phyloP scores from a whole-genome alignment of 345 rosid species.

The Noccaea caerulescens region DNA sequence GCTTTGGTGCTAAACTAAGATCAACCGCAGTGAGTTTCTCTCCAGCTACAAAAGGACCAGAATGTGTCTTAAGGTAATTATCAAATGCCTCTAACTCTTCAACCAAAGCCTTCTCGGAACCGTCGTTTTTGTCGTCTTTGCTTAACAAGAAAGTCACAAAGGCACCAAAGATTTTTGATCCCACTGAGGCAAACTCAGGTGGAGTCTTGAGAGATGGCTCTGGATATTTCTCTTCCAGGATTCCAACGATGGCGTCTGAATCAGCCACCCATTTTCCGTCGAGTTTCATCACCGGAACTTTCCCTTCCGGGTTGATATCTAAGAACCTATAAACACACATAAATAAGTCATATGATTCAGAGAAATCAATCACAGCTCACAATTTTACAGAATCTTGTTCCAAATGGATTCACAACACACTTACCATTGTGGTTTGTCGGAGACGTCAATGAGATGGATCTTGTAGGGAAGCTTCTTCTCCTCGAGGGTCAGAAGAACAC shows the following conservation, averaged over 20 bases:
- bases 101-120: constrained; percentile 73
- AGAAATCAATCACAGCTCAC: constrained; percentile 6
- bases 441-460: constrained; percentile 52
- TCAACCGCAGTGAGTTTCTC: constrained; percentile 73
- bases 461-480: constrained; percentile 83
- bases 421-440: constrained; percentile 80
- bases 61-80: constrained; percentile 68
- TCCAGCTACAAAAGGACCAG: constrained; percentile 86
- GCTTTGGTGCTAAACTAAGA: constrained; percentile 84
- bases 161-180: constrained; percentile 69
- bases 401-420: constrained; percentile 48
- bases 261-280: constrained; percentile 88
- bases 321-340: constrained; percentile 58
- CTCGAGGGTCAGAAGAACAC: constrained; percentile 73
- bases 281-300: constrained; percentile 73
- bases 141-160: constrained; percentile 74
- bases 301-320: constrained; percentile 79
- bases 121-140: constrained; percentile 74
- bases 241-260: constrained; percentile 77
- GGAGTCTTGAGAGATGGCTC: constrained; percentile 74
- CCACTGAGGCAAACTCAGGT: constrained; percentile 68
- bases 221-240: constrained; percentile 81
- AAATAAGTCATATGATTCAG: background rate
- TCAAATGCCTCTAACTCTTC: constrained; percentile 78
- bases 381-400: background rate